Conservation (phyloP, 2,329 filamentous ascomycete genomes). For the Fusarium setosum region DNA sequence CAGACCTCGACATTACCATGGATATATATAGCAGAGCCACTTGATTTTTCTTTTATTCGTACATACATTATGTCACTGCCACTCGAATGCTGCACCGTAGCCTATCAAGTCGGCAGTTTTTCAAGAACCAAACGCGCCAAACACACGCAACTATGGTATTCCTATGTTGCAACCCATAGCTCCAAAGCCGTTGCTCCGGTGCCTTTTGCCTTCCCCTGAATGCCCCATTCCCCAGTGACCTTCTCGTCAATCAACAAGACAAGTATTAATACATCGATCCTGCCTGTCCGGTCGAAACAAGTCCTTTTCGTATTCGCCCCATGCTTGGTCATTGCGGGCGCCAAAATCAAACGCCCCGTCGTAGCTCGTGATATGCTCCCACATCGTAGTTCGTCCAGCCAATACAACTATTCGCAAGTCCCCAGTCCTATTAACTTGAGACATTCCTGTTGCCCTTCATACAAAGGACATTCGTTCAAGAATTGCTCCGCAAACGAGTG, state of each 20-base stretch:
- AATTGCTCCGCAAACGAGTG: conserved; percentile 5
- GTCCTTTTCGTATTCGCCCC: conserved; percentile 8
- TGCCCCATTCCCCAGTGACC: conserved; percentile 11
- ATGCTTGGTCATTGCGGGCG: conserved; percentile 13
- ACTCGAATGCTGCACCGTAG: neutral
- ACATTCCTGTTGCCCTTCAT: conserved; percentile 1
- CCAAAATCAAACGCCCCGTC: conserved; percentile 28
- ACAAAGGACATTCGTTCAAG: conserved; percentile 5
- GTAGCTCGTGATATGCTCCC: conserved; percentile 32
- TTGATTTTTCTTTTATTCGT: no score
- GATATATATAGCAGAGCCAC: no score
- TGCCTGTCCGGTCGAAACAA: conserved; percentile 23
- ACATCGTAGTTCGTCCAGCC: neutral
- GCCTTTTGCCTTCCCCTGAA: conserved; percentile 23
- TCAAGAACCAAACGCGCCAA: neutral
- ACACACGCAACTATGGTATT: conserved; percentile 26
- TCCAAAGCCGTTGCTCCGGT: conserved; percentile 22
- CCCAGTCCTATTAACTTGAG: conserved; percentile 1
- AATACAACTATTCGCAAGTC: conserved; percentile 14
- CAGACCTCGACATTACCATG: no score
- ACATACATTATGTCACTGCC: neutral
- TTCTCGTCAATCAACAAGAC: conserved; percentile 28
- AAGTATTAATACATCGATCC: conserved; percentile 35
- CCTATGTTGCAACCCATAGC: conserved; percentile 17
- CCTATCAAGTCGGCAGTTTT: neutral